phyloP scores from a whole-genome alignment of 2,329 filamentous ascomycete genomes.

The Paecilomyces niveus region DNA sequence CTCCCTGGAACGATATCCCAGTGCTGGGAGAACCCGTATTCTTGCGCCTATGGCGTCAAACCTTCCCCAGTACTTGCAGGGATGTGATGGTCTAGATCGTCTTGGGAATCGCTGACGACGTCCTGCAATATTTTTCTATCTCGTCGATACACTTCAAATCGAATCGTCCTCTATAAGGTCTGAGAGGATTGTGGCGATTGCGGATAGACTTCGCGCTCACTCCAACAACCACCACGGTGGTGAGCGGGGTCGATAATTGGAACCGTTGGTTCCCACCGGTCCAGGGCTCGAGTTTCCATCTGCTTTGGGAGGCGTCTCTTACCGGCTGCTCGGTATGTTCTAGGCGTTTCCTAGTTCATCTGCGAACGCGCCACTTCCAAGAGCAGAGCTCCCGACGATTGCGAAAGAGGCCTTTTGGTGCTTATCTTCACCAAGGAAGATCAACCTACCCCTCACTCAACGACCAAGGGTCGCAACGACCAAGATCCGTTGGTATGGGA shows the following conservation, averaged over 20 bases:
- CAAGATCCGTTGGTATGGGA: not conserved
- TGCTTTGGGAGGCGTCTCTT: not conserved
- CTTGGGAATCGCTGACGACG: not conserved
- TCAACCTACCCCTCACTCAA: too few relatives aligned
- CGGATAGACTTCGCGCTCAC: not conserved
- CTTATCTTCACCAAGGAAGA: too few relatives aligned
- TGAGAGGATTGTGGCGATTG: not conserved
- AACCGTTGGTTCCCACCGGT: not conserved
- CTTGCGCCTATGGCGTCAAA: not conserved
- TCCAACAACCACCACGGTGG: not conserved
- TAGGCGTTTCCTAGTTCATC: not conserved
- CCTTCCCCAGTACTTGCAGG: not conserved
- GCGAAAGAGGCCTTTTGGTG: not conserved
- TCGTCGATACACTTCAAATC: not conserved
- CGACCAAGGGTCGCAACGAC: too few relatives aligned
- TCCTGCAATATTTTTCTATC: not conserved
- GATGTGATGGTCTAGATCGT: not conserved
- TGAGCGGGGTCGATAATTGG: not conserved
- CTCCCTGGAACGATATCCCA: not conserved
- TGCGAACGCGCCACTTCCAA: not conserved
- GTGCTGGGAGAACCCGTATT: not conserved
- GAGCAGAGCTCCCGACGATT: not conserved
- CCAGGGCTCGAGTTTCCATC: not conserved
- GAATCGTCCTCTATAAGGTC: not conserved
- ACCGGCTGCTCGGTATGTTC: not conserved